Base-by-base conservation (phyloP, 1,284 basidiomycete genomes). In the Trametes sp. region DNA sequence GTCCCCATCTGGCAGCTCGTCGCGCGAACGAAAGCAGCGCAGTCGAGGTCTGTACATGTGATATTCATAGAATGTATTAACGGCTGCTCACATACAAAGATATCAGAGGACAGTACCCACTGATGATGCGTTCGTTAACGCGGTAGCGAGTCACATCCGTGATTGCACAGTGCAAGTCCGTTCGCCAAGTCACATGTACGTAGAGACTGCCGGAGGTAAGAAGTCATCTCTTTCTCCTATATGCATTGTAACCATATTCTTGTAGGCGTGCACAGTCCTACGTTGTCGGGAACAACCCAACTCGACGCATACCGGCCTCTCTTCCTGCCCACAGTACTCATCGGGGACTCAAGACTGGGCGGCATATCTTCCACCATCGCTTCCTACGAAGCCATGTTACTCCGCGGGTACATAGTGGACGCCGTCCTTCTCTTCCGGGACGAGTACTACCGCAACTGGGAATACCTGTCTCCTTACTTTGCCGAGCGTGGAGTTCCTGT, bases 331-430 rank as follows among this genome's bases (percentile, higher is more conserved):
- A 92, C 92, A 0, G 80, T 98, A 61, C 84, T 99, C 4, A 81
- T 99, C 42, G 96, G 94, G 0, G 95, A 97, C 57, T 87, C 93
- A 0, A 89, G 88, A 61, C 88, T 99, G 1, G 97, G 97, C 19
- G 97, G 97, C 1, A 98, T 98, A 65, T 97, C 95, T 19, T 93
- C 96, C 0, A 98, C 97, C 0, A 89, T 98, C 60, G 88, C 95
- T 0, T 89, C 97, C 0, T 98, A 95, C 78, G 97, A 99, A 74
- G 93, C 95, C 14, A 87, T 98, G 11, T 73, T 89, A 4, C 77
- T 98, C n/a, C 88, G 95, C 8, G 97, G 97, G 11, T 98, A 96
- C 79, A 88, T 89, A 51, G 82, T 99, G 66, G 94, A 96, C 56
- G 86, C 92, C 14, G 85, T 98, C n/a, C 75, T 98, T 16, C 82